These are phyloP conservation scores for Phoenix dactylifera DNA, from an alignment of 176 grass and related monocot species.

Conservation along the genomic window DNA sequence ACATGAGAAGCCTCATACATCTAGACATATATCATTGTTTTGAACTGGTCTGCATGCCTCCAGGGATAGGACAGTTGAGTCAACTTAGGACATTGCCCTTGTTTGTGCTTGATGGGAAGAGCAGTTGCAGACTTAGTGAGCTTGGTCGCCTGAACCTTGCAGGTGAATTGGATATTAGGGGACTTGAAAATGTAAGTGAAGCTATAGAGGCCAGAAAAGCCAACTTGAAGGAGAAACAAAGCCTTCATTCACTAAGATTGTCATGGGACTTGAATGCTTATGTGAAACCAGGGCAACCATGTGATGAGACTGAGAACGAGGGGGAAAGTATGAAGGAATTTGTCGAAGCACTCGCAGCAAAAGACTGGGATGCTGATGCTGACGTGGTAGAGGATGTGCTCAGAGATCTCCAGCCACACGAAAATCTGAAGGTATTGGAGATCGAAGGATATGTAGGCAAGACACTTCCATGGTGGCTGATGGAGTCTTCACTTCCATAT, in stretches of 20 bases:
- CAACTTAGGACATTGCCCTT: too few relatives aligned
- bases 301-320: too few relatives aligned
- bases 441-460: background rate
- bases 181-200: background rate
- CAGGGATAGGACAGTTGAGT: too few relatives aligned
- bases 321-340: too few relatives aligned
- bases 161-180: background rate
- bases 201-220: background rate
- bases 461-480: background rate
- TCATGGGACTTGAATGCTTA: too few relatives aligned
- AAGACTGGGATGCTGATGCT: background rate
- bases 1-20: background rate
- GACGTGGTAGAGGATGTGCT: background rate
- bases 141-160: background rate
- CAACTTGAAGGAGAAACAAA: background rate
- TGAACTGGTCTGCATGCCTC: too few relatives aligned
- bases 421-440: background rate
- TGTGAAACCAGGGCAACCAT: too few relatives aligned
- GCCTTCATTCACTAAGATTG: too few relatives aligned
- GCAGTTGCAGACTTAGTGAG: background rate
- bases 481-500: background rate
- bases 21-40: background rate
- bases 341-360: too few relatives aligned
- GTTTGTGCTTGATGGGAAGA: too few relatives aligned
- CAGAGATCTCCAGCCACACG: background rate